Evolutionary conservation across 306 rosid genomes (phyloP).

Genomic region (Quercus gilva): DNA sequence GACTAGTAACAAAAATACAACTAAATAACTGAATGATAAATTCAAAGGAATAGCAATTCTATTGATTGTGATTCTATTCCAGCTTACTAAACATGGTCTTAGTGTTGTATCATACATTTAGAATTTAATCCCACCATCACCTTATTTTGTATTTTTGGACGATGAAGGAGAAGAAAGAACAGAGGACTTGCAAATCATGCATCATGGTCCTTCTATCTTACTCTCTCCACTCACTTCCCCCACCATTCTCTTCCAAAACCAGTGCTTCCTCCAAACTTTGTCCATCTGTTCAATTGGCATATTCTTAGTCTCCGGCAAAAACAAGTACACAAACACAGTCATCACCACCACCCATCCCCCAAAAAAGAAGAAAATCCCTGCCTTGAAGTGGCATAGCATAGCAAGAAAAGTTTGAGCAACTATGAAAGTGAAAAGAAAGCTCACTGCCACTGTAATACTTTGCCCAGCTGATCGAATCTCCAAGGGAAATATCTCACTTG

Average conservation of each 20-base stretch:
- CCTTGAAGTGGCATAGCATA: slow-evolving; percentile 46
- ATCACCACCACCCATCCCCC: slow-evolving; percentile 55
- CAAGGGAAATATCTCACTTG: slow-evolving; percentile 47
- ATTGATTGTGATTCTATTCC: too few species aligned
- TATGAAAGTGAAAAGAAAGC: slow-evolving; percentile 42
- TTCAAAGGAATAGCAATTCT: too few species aligned
- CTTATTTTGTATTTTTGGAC: too few species aligned
- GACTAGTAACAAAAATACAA: too few species aligned
- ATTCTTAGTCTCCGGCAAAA: slow-evolving; percentile 28
- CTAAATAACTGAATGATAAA: too few species aligned
- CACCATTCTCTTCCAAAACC: slow-evolving; percentile 50
- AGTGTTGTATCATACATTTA: too few species aligned
- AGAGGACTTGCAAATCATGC: neutral
- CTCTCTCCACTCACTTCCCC: slow-evolving; percentile 8
- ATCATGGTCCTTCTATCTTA: neutral
- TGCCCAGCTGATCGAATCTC: slow-evolving; percentile 43
- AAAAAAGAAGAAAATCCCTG: slow-evolving; percentile 48
- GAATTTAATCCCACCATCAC: too few species aligned
- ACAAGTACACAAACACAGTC: slow-evolving; percentile 36
- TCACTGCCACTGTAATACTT: slow-evolving; percentile 51
- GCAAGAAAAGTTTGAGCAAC: slow-evolving; percentile 44
- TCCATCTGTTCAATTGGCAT: slow-evolving; percentile 39
- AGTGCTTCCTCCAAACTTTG: slow-evolving; percentile 43
- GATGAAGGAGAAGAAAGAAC: too few species aligned
- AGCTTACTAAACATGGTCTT: too few species aligned